These are phyloP conservation scores for Dothiorella sarmentorum DNA, from an alignment of 2,329 filamentous ascomycete species.

Conservation along the genomic window DNA sequence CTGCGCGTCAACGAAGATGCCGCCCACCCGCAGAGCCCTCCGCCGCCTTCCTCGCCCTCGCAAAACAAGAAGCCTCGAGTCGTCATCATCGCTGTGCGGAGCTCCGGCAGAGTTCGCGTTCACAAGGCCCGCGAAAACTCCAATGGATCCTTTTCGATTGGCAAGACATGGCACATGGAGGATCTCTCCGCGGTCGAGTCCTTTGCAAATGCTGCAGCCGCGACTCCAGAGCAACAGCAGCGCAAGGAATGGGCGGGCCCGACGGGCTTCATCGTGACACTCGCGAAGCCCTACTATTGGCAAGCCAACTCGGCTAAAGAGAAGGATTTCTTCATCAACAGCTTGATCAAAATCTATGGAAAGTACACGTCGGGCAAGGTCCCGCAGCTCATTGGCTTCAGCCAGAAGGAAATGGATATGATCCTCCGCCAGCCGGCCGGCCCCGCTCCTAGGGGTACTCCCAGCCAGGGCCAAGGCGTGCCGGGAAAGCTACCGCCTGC, in stretches of 20 bases:
- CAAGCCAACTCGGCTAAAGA: slow-evolving; percentile 89
- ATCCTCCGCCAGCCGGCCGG: slow-evolving; percentile 55
- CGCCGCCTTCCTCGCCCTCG: slow-evolving; percentile 71
- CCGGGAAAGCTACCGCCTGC: slow-evolving; percentile 18
- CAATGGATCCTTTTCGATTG: slow-evolving; percentile 93
- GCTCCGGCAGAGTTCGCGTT: slow-evolving; percentile 87
- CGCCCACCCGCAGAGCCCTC: slow-evolving; percentile 74
- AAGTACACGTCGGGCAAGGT: slow-evolving; percentile 89
- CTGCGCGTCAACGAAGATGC: slow-evolving; percentile 87
- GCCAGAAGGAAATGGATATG: slow-evolving; percentile 71
- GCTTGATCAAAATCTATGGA: slow-evolving; percentile 89
- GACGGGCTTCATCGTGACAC: slow-evolving; percentile 79
- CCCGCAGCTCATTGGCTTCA: slow-evolving; percentile 79
- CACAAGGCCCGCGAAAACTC: slow-evolving; percentile 96
- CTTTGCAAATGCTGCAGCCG: slow-evolving; percentile 62
- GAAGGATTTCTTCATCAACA: slow-evolving; percentile 98
- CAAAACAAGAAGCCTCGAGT: slow-evolving; percentile 82
- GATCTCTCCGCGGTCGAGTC: slow-evolving; percentile 82
- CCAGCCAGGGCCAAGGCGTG: slow-evolving; percentile 1
- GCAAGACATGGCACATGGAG: slow-evolving; percentile 96
- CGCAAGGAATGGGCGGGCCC: slow-evolving; percentile 74
- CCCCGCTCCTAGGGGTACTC: slow-evolving; percentile 14
- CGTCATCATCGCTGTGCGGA: slow-evolving; percentile 89
- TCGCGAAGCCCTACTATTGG: slow-evolving; percentile 97
- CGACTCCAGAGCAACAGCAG: slow-evolving; percentile 58